Base-by-base conservation (phyloP, 331 rosid genomes). In the Malus hybrid region DNA sequence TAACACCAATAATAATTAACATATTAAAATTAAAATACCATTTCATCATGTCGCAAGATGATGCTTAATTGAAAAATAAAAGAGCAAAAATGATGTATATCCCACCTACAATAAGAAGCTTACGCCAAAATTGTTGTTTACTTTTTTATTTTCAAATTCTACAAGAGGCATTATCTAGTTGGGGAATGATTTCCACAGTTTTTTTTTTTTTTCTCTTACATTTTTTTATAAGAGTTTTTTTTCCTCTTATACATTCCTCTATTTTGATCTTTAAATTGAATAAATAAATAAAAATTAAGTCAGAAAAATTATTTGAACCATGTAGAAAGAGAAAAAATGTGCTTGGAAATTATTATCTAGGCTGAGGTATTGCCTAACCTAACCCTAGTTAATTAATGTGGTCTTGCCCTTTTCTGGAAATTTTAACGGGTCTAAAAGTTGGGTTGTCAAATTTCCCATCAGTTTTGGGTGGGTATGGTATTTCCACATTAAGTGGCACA, bases 401-500 rank as follows among this genome's bases (percentile, higher is more conserved):
- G n/a, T 15, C 56, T 50, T 9, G 12, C 56, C 2, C n/a, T 15
- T 50, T 50, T 50, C 56, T 50, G 56, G 56, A 50, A 50, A 50
- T 50, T 50, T 50, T 15, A 50, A 50, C 56, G 56, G 56, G 56
- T 50, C 56, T 50, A 50, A 15, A 50, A 50, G 56, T 50, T 50
- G 56, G 56, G 56, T 50, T 50, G 56, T 50, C 12, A 22, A 57
- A 57, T 57, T 8, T 22, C 63, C 63, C 13, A 57, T 57, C 63
- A 57, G 27, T 20, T 22, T 57, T 57, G 27, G 29, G 0, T 57
- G 0, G 27, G 63, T 0, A 19, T 20, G 65, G 7, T 44, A 59
- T 42, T 55, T n/a, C 29, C 78, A 56, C 70, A 22, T 42, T 60
- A 57, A 50, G 71, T 24, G 68, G 79, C 72, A 73, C 52, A 69